Evolutionary conservation across 1,284 basidiomycete species (phyloP).

Genomic region (Trichosporon coremiiforme): DNA sequence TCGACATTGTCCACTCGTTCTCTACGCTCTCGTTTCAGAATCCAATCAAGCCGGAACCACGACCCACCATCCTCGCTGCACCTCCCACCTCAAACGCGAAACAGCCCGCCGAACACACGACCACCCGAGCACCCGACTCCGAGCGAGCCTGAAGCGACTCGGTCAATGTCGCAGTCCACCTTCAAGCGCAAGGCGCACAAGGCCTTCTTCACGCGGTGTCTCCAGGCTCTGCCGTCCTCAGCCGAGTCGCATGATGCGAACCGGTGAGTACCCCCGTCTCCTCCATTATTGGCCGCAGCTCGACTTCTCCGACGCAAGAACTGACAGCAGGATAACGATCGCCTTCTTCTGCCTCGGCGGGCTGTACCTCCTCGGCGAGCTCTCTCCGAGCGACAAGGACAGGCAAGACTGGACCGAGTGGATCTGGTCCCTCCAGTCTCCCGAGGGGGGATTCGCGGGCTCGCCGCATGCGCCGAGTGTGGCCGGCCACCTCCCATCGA

Average conservation of each 20-base stretch:
- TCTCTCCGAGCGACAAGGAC: conserved; percentile 62
- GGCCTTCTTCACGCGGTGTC: conserved; percentile 51
- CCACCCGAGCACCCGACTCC: too few species aligned
- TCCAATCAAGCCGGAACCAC: neutral
- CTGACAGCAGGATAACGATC: conserved; percentile 66
- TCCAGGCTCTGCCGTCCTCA: conserved; percentile 47
- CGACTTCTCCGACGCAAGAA: too few species aligned
- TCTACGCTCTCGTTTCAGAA: neutral
- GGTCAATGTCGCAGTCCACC: conserved; percentile 40
- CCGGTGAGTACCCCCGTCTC: conserved; percentile 35
- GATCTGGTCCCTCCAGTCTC: conserved; percentile 82
- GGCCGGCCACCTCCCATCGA: conserved; percentile 81
- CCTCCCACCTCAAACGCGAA: neutral
- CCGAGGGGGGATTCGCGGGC: conserved; percentile 73
- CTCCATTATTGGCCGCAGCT: too few species aligned
- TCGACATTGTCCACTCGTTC: too few species aligned
- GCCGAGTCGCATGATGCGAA: conserved; percentile 54
- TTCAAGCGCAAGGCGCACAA: conserved; percentile 56
- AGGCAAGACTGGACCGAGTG: conserved; percentile 72
- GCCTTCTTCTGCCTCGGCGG: conserved; percentile 82
- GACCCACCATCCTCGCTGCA: too few species aligned
- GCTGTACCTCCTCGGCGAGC: conserved; percentile 68
- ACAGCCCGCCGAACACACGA: neutral
- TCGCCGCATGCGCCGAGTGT: conserved; percentile 66
- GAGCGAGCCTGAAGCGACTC: neutral